phyloP scores from a whole-genome alignment of 306 rosid genomes.

The Cucumis melo region DNA sequence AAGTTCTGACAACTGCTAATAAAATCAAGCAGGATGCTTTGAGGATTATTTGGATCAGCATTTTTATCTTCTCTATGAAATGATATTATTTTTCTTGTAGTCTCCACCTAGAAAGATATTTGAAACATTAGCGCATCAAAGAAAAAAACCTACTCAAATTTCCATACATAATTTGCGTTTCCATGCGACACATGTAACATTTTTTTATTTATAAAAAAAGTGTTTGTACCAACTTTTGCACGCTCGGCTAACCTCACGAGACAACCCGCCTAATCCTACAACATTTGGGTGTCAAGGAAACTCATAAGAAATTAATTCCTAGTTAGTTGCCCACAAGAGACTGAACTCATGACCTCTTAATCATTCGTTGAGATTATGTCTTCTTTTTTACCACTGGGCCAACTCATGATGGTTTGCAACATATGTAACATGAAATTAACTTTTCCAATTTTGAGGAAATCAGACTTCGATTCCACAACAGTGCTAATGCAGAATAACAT shows the following conservation, averaged over 20 bases:
- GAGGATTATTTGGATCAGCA: constrained; percentile 82
- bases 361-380: too few relatives aligned
- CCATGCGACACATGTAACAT: neutral
- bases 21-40: constrained; percentile 79
- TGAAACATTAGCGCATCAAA: neutral
- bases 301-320: too few relatives aligned
- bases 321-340: too few relatives aligned
- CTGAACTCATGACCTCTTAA: too few relatives aligned
- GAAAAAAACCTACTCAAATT: neutral
- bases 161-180: neutral
- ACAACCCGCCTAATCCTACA: too few relatives aligned
- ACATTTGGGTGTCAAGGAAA: too few relatives aligned
- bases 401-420: too few relatives aligned
- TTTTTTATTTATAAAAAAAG: too few relatives aligned
- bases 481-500: neutral
- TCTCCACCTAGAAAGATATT: constrained; percentile 55
- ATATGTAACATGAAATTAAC: too few relatives aligned
- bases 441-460: neutral
- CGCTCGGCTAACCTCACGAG: too few relatives aligned
- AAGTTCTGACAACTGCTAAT: constrained; percentile 96
- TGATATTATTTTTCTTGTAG: constrained; percentile 79
- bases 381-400: too few relatives aligned
- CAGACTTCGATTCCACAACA: neutral
- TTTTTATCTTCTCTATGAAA: constrained; percentile 90
- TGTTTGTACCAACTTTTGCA: too few relatives aligned